These are phyloP conservation scores for Elsinoe perseae DNA, from an alignment of 2,329 filamentous ascomycete species.

Conservation along the genomic window DNA sequence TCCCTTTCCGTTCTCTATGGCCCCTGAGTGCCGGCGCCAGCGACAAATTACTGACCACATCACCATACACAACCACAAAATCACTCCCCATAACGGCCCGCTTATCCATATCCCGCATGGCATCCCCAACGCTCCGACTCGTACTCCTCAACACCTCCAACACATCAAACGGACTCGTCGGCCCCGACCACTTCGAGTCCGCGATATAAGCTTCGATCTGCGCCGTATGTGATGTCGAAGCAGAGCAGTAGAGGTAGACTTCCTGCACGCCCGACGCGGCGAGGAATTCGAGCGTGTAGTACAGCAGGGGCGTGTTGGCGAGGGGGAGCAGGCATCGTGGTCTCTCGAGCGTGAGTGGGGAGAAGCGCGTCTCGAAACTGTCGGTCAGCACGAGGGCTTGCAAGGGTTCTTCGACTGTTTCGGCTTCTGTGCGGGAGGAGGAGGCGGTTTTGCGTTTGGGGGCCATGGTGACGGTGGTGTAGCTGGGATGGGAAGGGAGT, in stretches of 20 bases:
- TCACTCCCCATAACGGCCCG: slow-evolving; percentile 79
- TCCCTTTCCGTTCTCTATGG: slow-evolving; percentile 71
- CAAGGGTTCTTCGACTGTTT: slow-evolving; percentile 54
- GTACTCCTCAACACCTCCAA: slow-evolving; percentile 82
- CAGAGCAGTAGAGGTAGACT: slow-evolving; percentile 81
- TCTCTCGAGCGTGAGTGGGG: slow-evolving; percentile 78
- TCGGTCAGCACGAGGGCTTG: slow-evolving; percentile 75
- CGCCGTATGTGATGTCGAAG: slow-evolving; percentile 59
- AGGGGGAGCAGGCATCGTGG: slow-evolving; percentile 91
- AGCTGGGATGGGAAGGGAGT: neutral
- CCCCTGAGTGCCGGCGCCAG: slow-evolving; percentile 71
- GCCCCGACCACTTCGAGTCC: slow-evolving; percentile 64
- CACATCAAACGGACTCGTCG: slow-evolving; percentile 70
- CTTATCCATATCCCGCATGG: slow-evolving; percentile 86
- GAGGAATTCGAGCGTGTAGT: slow-evolving; percentile 95
- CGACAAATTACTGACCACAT: slow-evolving; percentile 81
- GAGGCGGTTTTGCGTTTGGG: slow-evolving; percentile 39
- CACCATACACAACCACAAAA: slow-evolving; percentile 87
- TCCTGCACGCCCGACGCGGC: slow-evolving; percentile 93
- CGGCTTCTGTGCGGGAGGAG: slow-evolving; percentile 40
- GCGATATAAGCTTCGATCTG: slow-evolving; percentile 81
- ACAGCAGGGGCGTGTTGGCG: slow-evolving; percentile 88
- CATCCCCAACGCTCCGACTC: slow-evolving; percentile 82
- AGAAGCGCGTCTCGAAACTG: slow-evolving; percentile 87
- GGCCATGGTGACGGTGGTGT: slow-evolving; percentile 33